Conservation (phyloP, 306 rosid species). For the Albizia julibrissin region DNA sequence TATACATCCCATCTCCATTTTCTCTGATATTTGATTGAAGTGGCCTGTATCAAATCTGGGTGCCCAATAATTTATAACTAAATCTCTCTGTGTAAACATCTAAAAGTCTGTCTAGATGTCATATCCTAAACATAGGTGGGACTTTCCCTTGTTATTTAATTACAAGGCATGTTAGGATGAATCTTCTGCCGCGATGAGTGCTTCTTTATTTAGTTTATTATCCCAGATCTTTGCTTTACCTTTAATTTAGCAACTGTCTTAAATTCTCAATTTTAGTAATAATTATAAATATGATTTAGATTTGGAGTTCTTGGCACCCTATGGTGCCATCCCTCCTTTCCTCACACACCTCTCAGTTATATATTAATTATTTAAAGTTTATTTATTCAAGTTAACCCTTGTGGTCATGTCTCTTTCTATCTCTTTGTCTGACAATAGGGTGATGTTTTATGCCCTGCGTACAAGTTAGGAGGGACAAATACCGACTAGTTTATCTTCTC, state of each 20-base stretch:
- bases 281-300: conserved; percentile 32
- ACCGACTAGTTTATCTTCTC: conserved; percentile 21
- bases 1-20: conserved; percentile 22
- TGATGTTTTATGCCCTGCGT: conserved; percentile 38
- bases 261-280: conserved; percentile 20
- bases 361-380: background rate
- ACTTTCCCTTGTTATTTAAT: conserved; percentile 36
- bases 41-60: conserved; percentile 61
- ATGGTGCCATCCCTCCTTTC: background rate
- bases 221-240: conserved; percentile 36
- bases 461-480: conserved; percentile 33
- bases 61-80: conserved; percentile 51
- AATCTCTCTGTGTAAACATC: conserved; percentile 38
- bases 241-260: conserved; percentile 24
- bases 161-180: conserved; percentile 34
- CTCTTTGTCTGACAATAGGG: conserved; percentile 55
- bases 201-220: conserved; percentile 36
- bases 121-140: conserved; percentile 31
- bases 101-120: conserved; percentile 21
- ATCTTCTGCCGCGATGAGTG: conserved; percentile 19
- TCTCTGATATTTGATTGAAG: conserved; percentile 42
- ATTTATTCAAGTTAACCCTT: conserved; percentile 30
- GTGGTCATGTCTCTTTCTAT: conserved; percentile 31
- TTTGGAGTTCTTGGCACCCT: conserved; percentile 12
- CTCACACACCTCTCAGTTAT: background rate